phyloP scores from a whole-genome alignment of 83 land plant genomes.

The Thuja plicata region DNA sequence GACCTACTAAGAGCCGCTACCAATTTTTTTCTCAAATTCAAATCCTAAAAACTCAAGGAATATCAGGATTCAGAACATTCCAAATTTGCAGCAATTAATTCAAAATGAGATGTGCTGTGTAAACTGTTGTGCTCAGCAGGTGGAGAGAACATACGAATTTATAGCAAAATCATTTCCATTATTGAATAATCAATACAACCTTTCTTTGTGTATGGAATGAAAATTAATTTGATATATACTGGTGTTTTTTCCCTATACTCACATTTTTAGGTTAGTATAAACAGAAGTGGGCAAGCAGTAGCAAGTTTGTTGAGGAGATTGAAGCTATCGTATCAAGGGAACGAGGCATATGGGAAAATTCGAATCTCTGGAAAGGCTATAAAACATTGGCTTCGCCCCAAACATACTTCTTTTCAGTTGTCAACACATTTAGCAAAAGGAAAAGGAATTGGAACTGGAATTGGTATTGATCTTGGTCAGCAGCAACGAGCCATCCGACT shows the following conservation, averaged over 20 bases:
- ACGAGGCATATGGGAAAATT: conserved; percentile 61
- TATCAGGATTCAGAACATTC: background rate
- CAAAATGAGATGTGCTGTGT: background rate
- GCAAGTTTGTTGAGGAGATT: conserved; percentile 55
- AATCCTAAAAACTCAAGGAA: background rate
- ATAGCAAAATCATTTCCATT: background rate
- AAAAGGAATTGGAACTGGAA: conserved; percentile 1
- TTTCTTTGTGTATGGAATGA: background rate
- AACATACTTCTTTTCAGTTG: conserved; percentile 21
- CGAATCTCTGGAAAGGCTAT: conserved; percentile 43
- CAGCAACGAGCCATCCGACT: conserved; percentile 63
- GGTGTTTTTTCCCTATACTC: too few relatives aligned
- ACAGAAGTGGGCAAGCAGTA: conserved; percentile 60
- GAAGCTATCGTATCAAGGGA: conserved; percentile 55
- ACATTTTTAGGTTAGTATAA: background rate
- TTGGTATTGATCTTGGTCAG: conserved; percentile 7
- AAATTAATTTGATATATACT: background rate
- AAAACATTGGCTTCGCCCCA: conserved; percentile 64
- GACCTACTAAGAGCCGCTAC: too few relatives aligned
- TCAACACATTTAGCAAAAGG: conserved; percentile 36
- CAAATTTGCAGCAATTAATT: background rate
- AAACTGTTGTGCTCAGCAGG: too few relatives aligned
- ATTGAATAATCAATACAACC: background rate
- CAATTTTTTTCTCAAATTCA: too few relatives aligned
- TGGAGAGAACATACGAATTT: too few relatives aligned